Evolutionary conservation across 2,329 filamentous ascomycete species (phyloP).

Genomic region (Thyridium curvatum): DNA sequence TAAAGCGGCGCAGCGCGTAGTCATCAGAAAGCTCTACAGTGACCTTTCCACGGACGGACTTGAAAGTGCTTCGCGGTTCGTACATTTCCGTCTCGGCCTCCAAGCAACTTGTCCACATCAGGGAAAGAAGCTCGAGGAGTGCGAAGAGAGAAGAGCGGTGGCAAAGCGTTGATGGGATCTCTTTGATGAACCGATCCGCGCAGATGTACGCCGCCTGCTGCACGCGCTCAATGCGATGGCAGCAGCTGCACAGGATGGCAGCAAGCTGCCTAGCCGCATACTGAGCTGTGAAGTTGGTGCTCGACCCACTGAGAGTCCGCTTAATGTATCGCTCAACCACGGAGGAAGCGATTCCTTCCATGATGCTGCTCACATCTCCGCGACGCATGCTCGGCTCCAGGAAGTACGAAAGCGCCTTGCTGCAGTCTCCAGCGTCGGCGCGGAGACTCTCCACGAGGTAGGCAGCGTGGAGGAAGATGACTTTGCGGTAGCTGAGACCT

Average conservation of each 20-base stretch:
- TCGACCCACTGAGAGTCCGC: slow-evolving; percentile 64
- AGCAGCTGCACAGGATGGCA: slow-evolving; percentile 79
- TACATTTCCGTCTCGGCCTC: slow-evolving; percentile 95
- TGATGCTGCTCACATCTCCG: slow-evolving; percentile 55
- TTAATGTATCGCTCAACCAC: slow-evolving; percentile 75
- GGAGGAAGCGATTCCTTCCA: slow-evolving; percentile 58
- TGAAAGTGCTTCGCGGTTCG: slow-evolving; percentile 75
- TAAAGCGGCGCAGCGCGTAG: slow-evolving; percentile 73
- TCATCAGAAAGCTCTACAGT: slow-evolving; percentile 90
- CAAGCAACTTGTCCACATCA: slow-evolving; percentile 93
- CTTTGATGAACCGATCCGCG: slow-evolving; percentile 77
- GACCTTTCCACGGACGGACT: slow-evolving; percentile 70
- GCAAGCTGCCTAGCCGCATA: slow-evolving; percentile 87
- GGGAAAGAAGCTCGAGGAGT: slow-evolving; percentile 79
- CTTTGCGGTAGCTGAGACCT: slow-evolving; percentile 78
- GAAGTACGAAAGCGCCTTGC: slow-evolving; percentile 85
- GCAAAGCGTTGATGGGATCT: slow-evolving; percentile 84
- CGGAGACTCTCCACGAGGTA: slow-evolving; percentile 85
- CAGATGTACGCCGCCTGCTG: slow-evolving; percentile 80
- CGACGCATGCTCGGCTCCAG: slow-evolving; percentile 78
- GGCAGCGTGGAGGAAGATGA: slow-evolving; percentile 86
- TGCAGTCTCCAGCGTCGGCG: slow-evolving; percentile 82
- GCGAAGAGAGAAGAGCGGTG: slow-evolving; percentile 88
- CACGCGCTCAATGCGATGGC: slow-evolving; percentile 86
- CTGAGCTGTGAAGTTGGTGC: slow-evolving; percentile 79